Base-by-base conservation (phyloP, 1,284 basidiomycete species). In the Leccinum ponderosum region DNA sequence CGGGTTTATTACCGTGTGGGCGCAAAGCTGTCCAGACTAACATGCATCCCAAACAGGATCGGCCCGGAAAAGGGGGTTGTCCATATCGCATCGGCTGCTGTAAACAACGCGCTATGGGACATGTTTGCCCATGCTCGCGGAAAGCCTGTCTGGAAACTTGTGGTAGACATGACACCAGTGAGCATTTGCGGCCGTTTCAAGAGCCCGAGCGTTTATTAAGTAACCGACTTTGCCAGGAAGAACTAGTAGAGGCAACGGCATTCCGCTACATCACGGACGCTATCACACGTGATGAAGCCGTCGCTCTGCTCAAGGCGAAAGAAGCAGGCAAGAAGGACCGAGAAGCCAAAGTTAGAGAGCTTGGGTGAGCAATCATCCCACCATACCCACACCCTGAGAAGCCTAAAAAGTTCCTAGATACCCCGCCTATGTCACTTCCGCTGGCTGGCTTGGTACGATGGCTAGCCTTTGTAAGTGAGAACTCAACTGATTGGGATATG, bases 201-300 rank as follows among this genome's bases (percentile, higher is more conserved):
- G 7, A 51, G 17, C 11, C 20, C 50, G 33, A 29, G 33, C 6
- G 5, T 37, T 57, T n/a, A 48, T 55, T n/a, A 22, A 31, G 29
- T 31, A 31, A 37, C 6, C 44, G 20, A 29, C 39, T 52, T 48
- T 33, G 12, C 27, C 55, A 90, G 87, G 93, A 95, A 75, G 94
- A 97, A 75, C 82, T 97, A 27, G 94, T 98, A 33, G 81, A 83
- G 55, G 87, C 93, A 3, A 87, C 91, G 3, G 86, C 93, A 2
- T 98, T 94, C 82, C 84, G 93, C 44, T 97, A 98, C 78, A 95
- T 98, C 73, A 90, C 94, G 5, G 96, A 98, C 73, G 94, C 88
- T 2, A 91, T 98, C 74, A 96, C 94, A 15, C 88, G 85, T 52
- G 93, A 94, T 57, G 95, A 98, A 74, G 95, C 96, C 1, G 78